These are phyloP conservation scores for Erodium trifolium DNA, from an alignment of 441 rosid species.

Conservation along the genomic window DNA sequence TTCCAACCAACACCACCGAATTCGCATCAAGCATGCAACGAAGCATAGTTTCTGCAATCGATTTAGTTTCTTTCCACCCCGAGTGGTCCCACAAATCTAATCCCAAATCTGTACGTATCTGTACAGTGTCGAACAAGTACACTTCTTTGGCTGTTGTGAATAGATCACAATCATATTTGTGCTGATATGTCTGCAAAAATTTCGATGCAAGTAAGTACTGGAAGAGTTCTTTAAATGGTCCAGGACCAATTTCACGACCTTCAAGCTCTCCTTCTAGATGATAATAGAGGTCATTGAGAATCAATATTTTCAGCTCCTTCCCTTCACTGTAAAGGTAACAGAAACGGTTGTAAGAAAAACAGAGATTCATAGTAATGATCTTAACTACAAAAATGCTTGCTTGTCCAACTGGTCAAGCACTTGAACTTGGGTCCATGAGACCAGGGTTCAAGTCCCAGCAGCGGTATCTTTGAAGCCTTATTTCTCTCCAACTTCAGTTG, in stretches of 20 bases:
- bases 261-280: constrained; percentile 84
- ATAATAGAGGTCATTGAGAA: constrained; percentile 70
- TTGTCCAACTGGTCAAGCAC: too few species aligned
- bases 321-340: constrained; percentile 51
- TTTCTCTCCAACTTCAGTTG: too few species aligned
- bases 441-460: too few species aligned
- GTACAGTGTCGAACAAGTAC: constrained; percentile 43
- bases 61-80: constrained; percentile 64
- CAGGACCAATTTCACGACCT: constrained; percentile 73
- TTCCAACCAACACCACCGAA: constrained; percentile 52
- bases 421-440: too few species aligned
- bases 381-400: too few species aligned
- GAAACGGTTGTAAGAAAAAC: not conserved
- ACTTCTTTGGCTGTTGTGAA: constrained; percentile 26
- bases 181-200: constrained; percentile 45
- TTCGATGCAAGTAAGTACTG: constrained; percentile 55
- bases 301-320: constrained; percentile 48
- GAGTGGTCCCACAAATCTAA: constrained; percentile 68
- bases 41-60: constrained; percentile 55
- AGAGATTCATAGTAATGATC: not conserved
- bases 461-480: too few species aligned
- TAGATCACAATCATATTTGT: constrained; percentile 27
- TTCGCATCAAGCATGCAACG: constrained; percentile 55
- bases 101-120: constrained; percentile 46
- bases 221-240: constrained; percentile 82